phyloP scores from a whole-genome alignment of 2,329 filamentous ascomycete species.

The Geosmithia putterillii region DNA sequence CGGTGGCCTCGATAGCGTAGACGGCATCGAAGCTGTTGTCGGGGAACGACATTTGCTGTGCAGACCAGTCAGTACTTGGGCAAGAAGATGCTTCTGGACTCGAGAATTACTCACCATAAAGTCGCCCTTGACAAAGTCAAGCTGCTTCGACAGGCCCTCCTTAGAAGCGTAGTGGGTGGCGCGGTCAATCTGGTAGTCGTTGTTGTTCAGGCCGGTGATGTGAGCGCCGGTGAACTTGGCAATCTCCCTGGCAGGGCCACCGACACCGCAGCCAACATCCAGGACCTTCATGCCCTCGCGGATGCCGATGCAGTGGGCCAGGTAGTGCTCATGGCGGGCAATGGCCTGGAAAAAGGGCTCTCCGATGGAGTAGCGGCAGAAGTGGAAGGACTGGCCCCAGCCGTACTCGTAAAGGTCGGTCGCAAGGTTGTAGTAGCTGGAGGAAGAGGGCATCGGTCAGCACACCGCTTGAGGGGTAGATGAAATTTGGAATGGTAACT shows the following conservation, averaged over 20 bases:
- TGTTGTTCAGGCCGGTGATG: slow-evolving; percentile 92
- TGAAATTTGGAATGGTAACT: slow-evolving; percentile 13
- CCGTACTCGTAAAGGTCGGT: slow-evolving; percentile 95
- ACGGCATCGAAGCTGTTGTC: slow-evolving; percentile 89
- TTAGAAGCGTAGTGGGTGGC: slow-evolving; percentile 75
- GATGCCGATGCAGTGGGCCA: slow-evolving; percentile 79
- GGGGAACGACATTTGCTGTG: slow-evolving; percentile 82
- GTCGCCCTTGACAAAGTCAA: slow-evolving; percentile 85
- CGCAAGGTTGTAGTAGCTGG: slow-evolving; percentile 90
- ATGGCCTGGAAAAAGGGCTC: slow-evolving; percentile 87
- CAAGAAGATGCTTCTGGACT: background rate
- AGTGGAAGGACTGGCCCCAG: slow-evolving; percentile 95
- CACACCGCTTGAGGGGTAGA: background rate
- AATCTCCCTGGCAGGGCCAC: slow-evolving; percentile 89
- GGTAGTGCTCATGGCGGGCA: slow-evolving; percentile 94
- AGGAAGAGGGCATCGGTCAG: slow-evolving; percentile 7
- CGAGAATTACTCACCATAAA: slow-evolving; percentile 57
- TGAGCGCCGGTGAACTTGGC: slow-evolving; percentile 89
- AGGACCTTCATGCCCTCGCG: slow-evolving; percentile 80
- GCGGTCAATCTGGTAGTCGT: slow-evolving; percentile 96
- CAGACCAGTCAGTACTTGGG: slow-evolving; percentile 4
- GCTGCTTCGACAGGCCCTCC: slow-evolving; percentile 67
- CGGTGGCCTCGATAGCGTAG: slow-evolving; percentile 94
- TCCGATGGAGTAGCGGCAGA: slow-evolving; percentile 81
- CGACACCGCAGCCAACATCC: slow-evolving; percentile 94